A percentile compares a stretch with the other conserved stretches of the same genome.
phyloP scores from a whole-genome alignment of 2,329 filamentous ascomycete species.

The Westerdykella sp. region DNA sequence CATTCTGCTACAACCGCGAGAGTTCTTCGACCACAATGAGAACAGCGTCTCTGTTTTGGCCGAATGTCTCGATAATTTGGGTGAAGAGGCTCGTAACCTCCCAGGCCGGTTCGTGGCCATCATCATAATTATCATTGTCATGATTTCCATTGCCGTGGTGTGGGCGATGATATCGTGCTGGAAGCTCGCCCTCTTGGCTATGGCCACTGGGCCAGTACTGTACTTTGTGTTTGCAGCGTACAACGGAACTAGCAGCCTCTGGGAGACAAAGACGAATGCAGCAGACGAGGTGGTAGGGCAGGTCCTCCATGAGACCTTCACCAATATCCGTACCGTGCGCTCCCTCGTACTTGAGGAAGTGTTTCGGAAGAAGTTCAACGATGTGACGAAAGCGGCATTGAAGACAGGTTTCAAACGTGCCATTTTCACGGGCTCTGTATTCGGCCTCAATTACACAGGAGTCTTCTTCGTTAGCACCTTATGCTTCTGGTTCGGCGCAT shows the following conservation, averaged over 20 bases:
- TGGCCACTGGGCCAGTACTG: constrained; percentile 63
- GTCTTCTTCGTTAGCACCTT: constrained; percentile 68
- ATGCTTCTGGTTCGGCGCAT: constrained; percentile 75
- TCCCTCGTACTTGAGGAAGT: constrained; percentile 66
- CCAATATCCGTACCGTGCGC: constrained; percentile 72
- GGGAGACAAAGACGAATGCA: constrained; percentile 64
- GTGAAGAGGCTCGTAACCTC: constrained; percentile 81
- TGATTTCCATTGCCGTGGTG: constrained; percentile 60
- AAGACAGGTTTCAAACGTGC: constrained; percentile 60
- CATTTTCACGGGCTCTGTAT: constrained; percentile 61
- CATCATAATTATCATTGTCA: constrained; percentile 58
- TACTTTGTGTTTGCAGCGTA: constrained; percentile 61
- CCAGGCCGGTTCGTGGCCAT: constrained; percentile 71
- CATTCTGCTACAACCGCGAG: constrained; percentile 67
- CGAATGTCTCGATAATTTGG: constrained; percentile 70
- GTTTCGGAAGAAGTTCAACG: constrained; percentile 59
- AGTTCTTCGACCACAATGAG: constrained; percentile 68
- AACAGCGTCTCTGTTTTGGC: constrained; percentile 60
- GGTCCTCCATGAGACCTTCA: constrained; percentile 68
- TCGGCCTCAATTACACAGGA: constrained; percentile 69
- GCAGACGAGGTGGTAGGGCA: constrained; percentile 55
- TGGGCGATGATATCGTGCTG: constrained; percentile 74
- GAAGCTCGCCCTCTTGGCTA: constrained; percentile 71
- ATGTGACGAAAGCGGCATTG: constrained; percentile 49
- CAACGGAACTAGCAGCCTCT: constrained; percentile 58